Evolutionary conservation across 306 rosid genomes (phyloP).

Genomic region (Dalbergia cultrata): DNA sequence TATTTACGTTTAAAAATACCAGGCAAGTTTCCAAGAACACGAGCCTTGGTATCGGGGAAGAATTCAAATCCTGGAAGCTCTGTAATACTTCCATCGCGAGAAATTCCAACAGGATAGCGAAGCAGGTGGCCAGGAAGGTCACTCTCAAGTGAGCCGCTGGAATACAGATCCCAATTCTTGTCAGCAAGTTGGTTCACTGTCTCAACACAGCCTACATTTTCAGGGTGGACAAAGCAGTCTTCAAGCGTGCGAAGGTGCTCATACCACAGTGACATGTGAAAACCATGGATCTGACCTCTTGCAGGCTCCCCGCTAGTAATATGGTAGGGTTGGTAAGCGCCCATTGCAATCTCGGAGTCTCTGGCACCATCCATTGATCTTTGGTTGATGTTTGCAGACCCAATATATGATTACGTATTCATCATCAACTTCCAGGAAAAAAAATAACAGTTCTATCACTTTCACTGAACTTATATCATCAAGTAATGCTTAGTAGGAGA

Average conservation of each 20-base stretch:
- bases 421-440: constrained; percentile 61
- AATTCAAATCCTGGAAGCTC: constrained; percentile 62
- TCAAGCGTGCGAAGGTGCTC: constrained; percentile 68
- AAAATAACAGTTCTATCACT: neutral
- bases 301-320: constrained; percentile 58
- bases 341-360: constrained; percentile 79
- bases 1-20: too few relatives aligned
- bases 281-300: constrained; percentile 68
- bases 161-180: constrained; percentile 67
- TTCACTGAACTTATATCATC: neutral
- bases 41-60: constrained; percentile 77
- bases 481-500: neutral
- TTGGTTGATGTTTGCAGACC: constrained; percentile 80
- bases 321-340: constrained; percentile 67
- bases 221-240: constrained; percentile 56
- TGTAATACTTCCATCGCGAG: constrained; percentile 56
- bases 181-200: constrained; percentile 66
- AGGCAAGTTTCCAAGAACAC: constrained; percentile 53
- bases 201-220: constrained; percentile 56
- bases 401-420: constrained; percentile 73
- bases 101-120: constrained; percentile 65
- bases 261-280: constrained; percentile 71
- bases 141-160: constrained; percentile 56
- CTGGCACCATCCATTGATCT: constrained; percentile 82
- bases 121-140: constrained; percentile 76